Conservation (phyloP, 1,284 basidiomycete species). For the Rugosomyces carneus region DNA sequence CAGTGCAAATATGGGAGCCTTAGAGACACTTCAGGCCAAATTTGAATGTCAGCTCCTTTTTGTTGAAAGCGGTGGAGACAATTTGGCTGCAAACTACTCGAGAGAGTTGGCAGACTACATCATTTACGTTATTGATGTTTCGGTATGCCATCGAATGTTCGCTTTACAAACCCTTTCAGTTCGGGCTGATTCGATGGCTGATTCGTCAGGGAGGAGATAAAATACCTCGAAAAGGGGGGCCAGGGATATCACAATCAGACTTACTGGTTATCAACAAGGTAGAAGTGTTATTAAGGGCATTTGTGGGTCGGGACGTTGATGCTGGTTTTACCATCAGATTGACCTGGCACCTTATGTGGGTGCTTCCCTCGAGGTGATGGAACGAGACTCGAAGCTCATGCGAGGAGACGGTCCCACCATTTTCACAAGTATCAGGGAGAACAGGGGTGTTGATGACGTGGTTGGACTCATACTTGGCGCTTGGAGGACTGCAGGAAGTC, state of each 20-base stretch:
- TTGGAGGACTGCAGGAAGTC: conserved; percentile 75
- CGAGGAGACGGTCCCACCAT: conserved; percentile 91
- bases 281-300: conserved; percentile 8
- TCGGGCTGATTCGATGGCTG: background rate
- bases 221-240: conserved; percentile 96
- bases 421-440: conserved; percentile 83
- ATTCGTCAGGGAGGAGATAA: conserved; percentile 83
- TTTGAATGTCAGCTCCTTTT: conserved; percentile 81
- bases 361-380: conserved; percentile 94
- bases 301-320: background rate
- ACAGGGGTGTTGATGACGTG: conserved; percentile 79
- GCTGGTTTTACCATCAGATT: conserved; percentile 43
- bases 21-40: conserved; percentile 94
- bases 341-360: conserved; percentile 92
- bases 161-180: background rate
- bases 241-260: conserved; percentile 94
- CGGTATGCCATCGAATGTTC: conserved; percentile 37
- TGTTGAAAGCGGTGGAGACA: conserved; percentile 95
- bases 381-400: conserved; percentile 88
- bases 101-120: conserved; percentile 97
- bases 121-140: conserved; percentile 87
- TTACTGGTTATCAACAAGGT: conserved; percentile 95
- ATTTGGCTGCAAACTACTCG: conserved; percentile 93
- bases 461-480: conserved; percentile 81
- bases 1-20: conserved; percentile 90